Evolutionary conservation across 148 eudicot species (phyloP).

Genomic region (Selenicereus undatus): DNA sequence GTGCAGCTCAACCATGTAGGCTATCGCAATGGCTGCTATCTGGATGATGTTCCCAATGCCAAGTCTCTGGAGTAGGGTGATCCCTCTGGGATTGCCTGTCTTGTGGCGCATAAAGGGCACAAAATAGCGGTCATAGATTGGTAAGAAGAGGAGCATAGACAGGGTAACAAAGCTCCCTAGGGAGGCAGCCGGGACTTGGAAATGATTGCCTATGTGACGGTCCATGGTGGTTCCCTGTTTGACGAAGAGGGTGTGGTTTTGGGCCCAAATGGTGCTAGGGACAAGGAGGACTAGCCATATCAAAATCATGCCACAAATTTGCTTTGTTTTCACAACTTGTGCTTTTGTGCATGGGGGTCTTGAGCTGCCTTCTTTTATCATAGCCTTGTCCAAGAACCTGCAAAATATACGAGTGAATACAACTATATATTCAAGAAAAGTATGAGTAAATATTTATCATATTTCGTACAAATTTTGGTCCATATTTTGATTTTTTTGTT

Average conservation of each 20-base stretch:
- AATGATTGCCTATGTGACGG: slow-evolving; percentile 42
- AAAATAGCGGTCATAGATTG: slow-evolving; percentile 71
- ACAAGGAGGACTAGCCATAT: slow-evolving; percentile 72
- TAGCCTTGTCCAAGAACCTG: slow-evolving; percentile 88
- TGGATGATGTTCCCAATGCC: slow-evolving; percentile 73
- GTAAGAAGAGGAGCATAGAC: slow-evolving; percentile 64
- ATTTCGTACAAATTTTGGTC: background rate
- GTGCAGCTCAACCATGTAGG: slow-evolving; percentile 55
- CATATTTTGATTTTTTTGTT: no score
- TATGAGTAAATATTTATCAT: no score
- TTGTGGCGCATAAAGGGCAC: slow-evolving; percentile 58
- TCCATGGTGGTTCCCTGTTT: slow-evolving; percentile 85
- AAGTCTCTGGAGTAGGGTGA: slow-evolving; percentile 65
- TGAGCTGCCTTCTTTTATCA: slow-evolving; percentile 39
- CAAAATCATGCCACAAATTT: slow-evolving; percentile 60
- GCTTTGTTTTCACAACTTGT: slow-evolving; percentile 77
- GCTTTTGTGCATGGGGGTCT: slow-evolving; percentile 60
- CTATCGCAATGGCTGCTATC: slow-evolving; percentile 54
- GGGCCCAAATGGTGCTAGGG: slow-evolving; percentile 93
- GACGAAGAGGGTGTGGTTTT: slow-evolving; percentile 78
- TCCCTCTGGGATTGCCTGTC: slow-evolving; percentile 73
- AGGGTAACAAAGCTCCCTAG: slow-evolving; percentile 70
- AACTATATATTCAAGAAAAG: background rate
- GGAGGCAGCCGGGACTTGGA: slow-evolving; percentile 82
- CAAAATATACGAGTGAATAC: background rate